phyloP scores from a whole-genome alignment of 306 rosid species.

The Pterocarpus macrocarpus region DNA sequence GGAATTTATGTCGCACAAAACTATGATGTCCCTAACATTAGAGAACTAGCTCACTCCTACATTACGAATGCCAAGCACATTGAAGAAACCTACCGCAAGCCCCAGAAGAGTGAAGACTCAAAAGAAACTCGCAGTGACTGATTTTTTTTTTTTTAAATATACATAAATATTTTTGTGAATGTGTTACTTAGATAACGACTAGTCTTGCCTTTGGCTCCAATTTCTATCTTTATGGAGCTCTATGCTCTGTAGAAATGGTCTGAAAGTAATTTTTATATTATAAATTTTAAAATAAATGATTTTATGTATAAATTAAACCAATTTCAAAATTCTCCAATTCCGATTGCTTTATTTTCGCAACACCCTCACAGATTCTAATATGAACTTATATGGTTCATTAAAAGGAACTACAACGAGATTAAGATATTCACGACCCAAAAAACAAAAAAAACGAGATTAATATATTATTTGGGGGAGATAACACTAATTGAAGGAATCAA shows the following conservation, averaged over 20 bases:
- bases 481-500: too few species aligned
- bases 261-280: background rate
- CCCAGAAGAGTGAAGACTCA: background rate
- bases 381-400: too few species aligned
- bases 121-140: background rate
- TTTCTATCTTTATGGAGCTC: background rate
- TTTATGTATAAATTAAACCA: background rate
- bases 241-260: background rate
- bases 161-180: background rate
- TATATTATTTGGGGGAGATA: too few species aligned
- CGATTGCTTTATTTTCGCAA: background rate
- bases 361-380: too few species aligned
- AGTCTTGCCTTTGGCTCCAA: background rate
- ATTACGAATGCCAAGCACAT: constrained; percentile 35
- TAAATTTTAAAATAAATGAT: too few species aligned
- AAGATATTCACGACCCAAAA: too few species aligned
- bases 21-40: constrained; percentile 51
- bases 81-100: constrained; percentile 52
- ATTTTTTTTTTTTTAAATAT: too few species aligned
- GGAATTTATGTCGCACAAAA: constrained; percentile 54
- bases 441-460: too few species aligned
- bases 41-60: constrained; percentile 15
- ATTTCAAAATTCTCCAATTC: background rate
- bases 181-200: background rate
- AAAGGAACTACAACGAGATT: too few species aligned